These are phyloP conservation scores for Eleusine coracana DNA, from an alignment of 176 grass and related monocot species.

Conservation along the genomic window DNA sequence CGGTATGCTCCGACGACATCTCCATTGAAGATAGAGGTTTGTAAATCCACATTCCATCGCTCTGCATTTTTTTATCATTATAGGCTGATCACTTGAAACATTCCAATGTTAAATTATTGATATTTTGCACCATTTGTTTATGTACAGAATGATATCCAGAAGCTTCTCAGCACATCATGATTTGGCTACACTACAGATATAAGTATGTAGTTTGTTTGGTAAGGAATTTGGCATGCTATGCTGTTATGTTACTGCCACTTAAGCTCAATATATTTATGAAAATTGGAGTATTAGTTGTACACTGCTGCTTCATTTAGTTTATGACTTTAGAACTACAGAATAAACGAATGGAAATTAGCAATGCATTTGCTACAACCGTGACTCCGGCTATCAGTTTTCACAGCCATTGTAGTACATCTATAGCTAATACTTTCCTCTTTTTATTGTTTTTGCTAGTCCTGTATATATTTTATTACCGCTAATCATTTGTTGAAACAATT, in stretches of 20 bases:
- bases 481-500: no score
- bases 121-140: background rate
- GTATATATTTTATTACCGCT: no score
- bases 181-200: background rate
- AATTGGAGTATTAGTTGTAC: background rate
- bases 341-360: no score
- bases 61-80: background rate
- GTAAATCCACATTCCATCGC: background rate
- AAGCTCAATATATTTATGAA: background rate
- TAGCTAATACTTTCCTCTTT: no score
- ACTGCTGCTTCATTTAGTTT: background rate
- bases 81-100: background rate
- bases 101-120: background rate
- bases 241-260: background rate
- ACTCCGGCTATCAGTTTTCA: no score
- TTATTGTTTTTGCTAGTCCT: no score
- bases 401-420: no score
- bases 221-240: background rate
- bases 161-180: conserved; percentile 7
- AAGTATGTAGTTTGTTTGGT: background rate
- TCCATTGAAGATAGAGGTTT: conserved; percentile 60
- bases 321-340: no score
- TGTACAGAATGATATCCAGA: conserved; percentile 47
- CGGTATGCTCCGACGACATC: conserved; percentile 55
- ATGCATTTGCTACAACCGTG: no score